Conservation (phyloP, 2,329 filamentous ascomycete genomes). For the Aureobasidium pullulans region DNA sequence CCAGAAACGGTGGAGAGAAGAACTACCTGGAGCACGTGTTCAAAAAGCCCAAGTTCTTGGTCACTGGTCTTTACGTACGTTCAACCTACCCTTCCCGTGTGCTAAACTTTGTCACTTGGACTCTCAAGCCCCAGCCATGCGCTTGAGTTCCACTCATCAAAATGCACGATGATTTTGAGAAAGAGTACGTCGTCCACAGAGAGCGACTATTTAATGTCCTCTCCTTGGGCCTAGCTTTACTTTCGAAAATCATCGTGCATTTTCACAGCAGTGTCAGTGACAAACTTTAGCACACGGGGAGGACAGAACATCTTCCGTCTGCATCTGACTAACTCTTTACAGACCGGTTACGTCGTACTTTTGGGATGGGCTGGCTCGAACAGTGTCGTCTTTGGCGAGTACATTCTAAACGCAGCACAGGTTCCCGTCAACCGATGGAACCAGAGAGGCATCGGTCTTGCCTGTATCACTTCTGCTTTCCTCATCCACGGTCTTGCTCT, state of each 20-base stretch:
- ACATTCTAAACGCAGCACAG: conserved; percentile 58
- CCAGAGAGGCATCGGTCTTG: conserved; percentile 59
- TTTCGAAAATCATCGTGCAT: too few relatives aligned
- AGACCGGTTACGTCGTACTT: conserved; percentile 51
- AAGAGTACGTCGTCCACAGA: too few relatives aligned
- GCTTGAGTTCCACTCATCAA: too few relatives aligned
- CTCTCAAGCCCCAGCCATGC: too few relatives aligned
- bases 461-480: conserved; percentile 58
- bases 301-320: neutral
- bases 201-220: too few relatives aligned
- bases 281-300: too few relatives aligned
- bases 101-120: too few relatives aligned
- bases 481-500: conserved; percentile 57
- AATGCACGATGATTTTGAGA: too few relatives aligned
- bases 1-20: conserved; percentile 59
- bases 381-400: conserved; percentile 63
- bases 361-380: conserved; percentile 60
- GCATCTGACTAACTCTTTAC: neutral
- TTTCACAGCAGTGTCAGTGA: too few relatives aligned
- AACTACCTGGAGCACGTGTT: conserved; percentile 61
- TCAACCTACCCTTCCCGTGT: neutral
- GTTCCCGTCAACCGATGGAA: conserved; percentile 59
- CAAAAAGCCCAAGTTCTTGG: conserved; percentile 53
- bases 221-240: too few relatives aligned
- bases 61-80: conserved; percentile 48